Evolutionary conservation across 345 rosid species (phyloP).

Genomic region (Acer campestre): DNA sequence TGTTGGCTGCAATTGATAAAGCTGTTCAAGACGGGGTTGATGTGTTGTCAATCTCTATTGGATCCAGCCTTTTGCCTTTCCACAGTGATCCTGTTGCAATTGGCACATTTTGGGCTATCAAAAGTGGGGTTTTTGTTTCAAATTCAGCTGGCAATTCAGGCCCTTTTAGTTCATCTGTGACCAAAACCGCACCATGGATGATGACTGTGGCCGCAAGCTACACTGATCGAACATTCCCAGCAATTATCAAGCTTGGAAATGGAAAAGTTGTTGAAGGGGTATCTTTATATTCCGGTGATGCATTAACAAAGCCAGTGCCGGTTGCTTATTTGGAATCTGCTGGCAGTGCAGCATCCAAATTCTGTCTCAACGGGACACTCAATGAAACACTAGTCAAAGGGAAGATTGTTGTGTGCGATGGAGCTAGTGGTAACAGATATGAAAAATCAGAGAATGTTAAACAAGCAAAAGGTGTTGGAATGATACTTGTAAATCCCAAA

Average conservation of each 20-base stretch:
- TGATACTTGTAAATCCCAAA: slow-evolving; percentile 54
- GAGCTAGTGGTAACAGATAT: background rate
- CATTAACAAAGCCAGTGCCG: slow-evolving; percentile 35
- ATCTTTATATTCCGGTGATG: slow-evolving; percentile 45
- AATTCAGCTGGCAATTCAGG: slow-evolving; percentile 84
- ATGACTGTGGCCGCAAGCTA: slow-evolving; percentile 87
- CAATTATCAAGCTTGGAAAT: slow-evolving; percentile 41
- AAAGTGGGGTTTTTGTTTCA: slow-evolving; percentile 65
- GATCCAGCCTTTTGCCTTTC: slow-evolving; percentile 55
- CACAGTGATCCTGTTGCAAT: slow-evolving; percentile 52
- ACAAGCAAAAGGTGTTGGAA: slow-evolving; percentile 61
- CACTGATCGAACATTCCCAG: slow-evolving; percentile 63
- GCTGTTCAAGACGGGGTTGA: slow-evolving; percentile 79
- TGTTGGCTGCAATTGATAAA: slow-evolving; percentile 64
- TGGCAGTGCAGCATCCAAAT: slow-evolving; percentile 44
- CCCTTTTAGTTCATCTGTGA: slow-evolving; percentile 23
- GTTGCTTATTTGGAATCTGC: slow-evolving; percentile 56
- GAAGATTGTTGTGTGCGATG: slow-evolving; percentile 43
- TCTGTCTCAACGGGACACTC: slow-evolving; percentile 26
- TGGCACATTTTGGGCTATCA: slow-evolving; percentile 57
- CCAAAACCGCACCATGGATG: slow-evolving; percentile 67
- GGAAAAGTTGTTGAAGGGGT: slow-evolving; percentile 49
- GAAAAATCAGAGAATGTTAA: slow-evolving; percentile 42
- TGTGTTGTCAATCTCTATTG: slow-evolving; percentile 71
- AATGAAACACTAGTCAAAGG: slow-evolving; percentile 33